Conservation (phyloP, 2,329 filamentous ascomycete species). For the Cordyceps militaris region DNA sequence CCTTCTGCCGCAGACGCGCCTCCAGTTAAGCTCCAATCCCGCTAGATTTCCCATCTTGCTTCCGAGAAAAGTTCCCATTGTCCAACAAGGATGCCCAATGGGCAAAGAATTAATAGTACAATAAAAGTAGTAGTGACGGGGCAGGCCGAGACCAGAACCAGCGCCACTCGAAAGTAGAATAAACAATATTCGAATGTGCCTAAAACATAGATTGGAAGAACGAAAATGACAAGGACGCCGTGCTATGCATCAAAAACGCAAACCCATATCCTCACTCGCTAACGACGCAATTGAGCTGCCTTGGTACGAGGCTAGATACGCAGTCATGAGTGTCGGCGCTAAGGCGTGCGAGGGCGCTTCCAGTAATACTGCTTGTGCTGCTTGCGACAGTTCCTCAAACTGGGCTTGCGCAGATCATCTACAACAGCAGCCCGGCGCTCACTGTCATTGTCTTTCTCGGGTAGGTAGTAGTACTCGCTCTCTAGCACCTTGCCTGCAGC, state of each 20-base stretch:
- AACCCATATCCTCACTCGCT: not conserved
- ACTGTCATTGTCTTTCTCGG: slow-evolving; percentile 75
- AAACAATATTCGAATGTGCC: not conserved
- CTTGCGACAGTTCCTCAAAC: slow-evolving; percentile 82
- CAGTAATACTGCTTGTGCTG: slow-evolving; percentile 86
- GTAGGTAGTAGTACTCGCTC: slow-evolving; percentile 95
- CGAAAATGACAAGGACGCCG: slow-evolving; percentile 4
- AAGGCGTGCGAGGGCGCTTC: slow-evolving; percentile 57
- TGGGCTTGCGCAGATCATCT: slow-evolving; percentile 79
- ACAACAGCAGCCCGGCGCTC: slow-evolving; percentile 76
- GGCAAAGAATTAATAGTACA: not conserved
- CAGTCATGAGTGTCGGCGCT: slow-evolving; percentile 13
- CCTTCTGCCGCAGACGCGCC: not conserved
- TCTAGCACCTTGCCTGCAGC: slow-evolving; percentile 89
- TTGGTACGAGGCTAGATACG: not conserved
- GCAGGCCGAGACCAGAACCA: not conserved
- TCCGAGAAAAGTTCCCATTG: not conserved
- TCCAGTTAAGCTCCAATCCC: not conserved
- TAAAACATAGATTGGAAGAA: not conserved
- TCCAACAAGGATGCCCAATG: not conserved
- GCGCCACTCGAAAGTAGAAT: not conserved
- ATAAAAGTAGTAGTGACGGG: not conserved
- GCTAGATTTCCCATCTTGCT: not conserved
- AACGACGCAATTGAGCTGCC: not conserved
- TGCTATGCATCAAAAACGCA: slow-evolving; percentile 10